phyloP scores from a whole-genome alignment of 164 flowering plant genomes.

The Tetrastigma voinierianum region DNA sequence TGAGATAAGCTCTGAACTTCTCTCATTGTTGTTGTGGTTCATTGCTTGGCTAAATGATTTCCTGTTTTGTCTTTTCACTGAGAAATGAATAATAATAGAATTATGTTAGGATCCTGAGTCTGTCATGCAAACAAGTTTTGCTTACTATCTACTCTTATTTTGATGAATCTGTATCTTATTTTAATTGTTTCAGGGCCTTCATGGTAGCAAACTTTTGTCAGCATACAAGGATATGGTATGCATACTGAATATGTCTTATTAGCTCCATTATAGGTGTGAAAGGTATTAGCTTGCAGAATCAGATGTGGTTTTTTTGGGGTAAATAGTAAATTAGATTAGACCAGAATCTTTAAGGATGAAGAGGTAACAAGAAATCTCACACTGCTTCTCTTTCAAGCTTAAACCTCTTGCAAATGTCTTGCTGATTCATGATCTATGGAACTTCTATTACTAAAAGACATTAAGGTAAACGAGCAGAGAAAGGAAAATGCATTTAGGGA shows the following conservation, averaged over 20 bases:
- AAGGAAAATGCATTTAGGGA: too few relatives aligned
- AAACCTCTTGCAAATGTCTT: too few relatives aligned
- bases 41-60: too few relatives aligned
- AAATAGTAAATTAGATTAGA: too few relatives aligned
- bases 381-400: too few relatives aligned
- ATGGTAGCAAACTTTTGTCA: conserved; percentile 36
- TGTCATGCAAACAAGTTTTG: background rate
- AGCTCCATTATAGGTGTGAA: background rate
- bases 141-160: background rate
- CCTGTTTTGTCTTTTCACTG: background rate
- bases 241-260: background rate
- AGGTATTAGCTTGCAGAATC: too few relatives aligned
- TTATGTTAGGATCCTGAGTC: background rate
- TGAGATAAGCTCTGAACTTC: background rate
- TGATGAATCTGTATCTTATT: background rate
- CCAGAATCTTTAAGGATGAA: too few relatives aligned
- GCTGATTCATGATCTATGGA: too few relatives aligned
- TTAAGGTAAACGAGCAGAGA: too few relatives aligned
- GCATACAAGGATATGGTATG: conserved; percentile 59
- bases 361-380: too few relatives aligned
- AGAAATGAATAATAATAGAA: background rate
- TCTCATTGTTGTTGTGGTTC: background rate
- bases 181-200: conserved; percentile 41
- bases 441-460: too few relatives aligned
- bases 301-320: too few relatives aligned